These are phyloP conservation scores for Torrubiella hemipterigena DNA, from an alignment of 2,329 filamentous ascomycete species.

Conservation along the genomic window DNA sequence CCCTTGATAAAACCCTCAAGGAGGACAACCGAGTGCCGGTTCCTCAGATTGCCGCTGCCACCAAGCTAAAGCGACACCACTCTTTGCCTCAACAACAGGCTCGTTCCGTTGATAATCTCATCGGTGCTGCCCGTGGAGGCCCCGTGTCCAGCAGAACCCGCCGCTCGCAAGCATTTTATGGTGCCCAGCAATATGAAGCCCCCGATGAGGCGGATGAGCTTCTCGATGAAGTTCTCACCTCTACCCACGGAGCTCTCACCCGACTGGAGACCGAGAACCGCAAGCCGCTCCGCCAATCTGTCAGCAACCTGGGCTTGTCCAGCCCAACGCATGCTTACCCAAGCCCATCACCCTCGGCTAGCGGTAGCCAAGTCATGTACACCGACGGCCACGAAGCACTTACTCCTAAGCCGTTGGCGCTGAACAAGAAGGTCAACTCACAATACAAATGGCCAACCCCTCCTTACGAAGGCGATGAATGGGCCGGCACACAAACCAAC, in stretches of 20 bases:
- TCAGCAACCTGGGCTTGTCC: slow-evolving; percentile 47
- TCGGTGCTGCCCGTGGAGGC: slow-evolving; percentile 40
- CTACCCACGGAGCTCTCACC: slow-evolving; percentile 63
- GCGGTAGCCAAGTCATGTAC: slow-evolving; percentile 65
- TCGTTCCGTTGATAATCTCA: slow-evolving; percentile 51
- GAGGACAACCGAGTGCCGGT: slow-evolving; percentile 37
- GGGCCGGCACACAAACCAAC: slow-evolving; percentile 72
- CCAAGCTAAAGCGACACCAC: slow-evolving; percentile 51
- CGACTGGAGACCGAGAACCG: slow-evolving; percentile 43
- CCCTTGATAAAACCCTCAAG: slow-evolving; percentile 44
- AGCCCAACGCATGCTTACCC: slow-evolving; percentile 42
- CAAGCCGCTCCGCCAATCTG: slow-evolving; percentile 45
- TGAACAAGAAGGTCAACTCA: slow-evolving; percentile 42
- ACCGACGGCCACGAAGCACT: slow-evolving; percentile 49
- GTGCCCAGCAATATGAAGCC: slow-evolving; percentile 78
- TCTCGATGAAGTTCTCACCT: slow-evolving; percentile 74
- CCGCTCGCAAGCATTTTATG: slow-evolving; percentile 60
- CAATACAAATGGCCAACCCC: slow-evolving; percentile 84
- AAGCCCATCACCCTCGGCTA: slow-evolving; percentile 67
- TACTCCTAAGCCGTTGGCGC: slow-evolving; percentile 59
- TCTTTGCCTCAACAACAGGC: slow-evolving; percentile 52
- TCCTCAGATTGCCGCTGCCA: slow-evolving; percentile 35
- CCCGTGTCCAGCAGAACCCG: slow-evolving; percentile 72
- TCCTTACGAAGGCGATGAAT: slow-evolving; percentile 87
- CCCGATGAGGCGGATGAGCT: slow-evolving; percentile 95